These are phyloP conservation scores for Prunus dulcis DNA, from an alignment of 306 rosid species.

Conservation along the genomic window DNA sequence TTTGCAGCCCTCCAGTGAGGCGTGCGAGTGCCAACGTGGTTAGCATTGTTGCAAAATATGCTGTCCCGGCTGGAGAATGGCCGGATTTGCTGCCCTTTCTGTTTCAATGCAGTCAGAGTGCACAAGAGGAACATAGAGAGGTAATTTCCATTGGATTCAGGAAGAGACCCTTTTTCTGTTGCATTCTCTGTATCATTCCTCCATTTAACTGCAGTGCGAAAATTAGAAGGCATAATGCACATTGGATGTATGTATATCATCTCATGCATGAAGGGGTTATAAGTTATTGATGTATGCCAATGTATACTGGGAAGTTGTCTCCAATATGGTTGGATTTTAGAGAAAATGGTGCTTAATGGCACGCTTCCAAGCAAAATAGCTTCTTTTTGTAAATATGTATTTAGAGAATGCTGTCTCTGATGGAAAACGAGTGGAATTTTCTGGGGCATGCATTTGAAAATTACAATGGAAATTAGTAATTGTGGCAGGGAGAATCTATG, in stretches of 20 bases:
- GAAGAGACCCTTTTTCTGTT: not conserved
- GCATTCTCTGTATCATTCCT: not conserved
- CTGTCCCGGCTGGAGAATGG: constrained; percentile 94
- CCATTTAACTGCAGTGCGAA: not conserved
- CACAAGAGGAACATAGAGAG: constrained; percentile 94
- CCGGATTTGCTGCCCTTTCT: constrained; percentile 90
- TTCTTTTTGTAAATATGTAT: too few species aligned
- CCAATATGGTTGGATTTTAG: not conserved
- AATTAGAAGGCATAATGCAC: not conserved
- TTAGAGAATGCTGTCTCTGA: too few species aligned
- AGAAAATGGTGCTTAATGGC: not conserved
- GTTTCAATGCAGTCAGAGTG: constrained; percentile 93
- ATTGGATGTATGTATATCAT: too few species aligned
- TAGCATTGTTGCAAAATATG: constrained; percentile 87
- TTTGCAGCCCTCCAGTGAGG: constrained; percentile 83
- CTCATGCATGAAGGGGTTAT: not conserved
- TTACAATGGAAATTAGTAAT: too few species aligned
- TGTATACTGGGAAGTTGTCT: not conserved
- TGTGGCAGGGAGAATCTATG: too few species aligned
- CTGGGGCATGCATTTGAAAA: too few species aligned
- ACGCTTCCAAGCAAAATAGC: too few species aligned
- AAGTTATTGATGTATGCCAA: not conserved
- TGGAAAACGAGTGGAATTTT: too few species aligned
- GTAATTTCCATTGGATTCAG: constrained; percentile 34
- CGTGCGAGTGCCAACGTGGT: constrained; percentile 96